phyloP scores from a whole-genome alignment of 1,139 yeast genomes.

The Zygoascus hellenicus region DNA sequence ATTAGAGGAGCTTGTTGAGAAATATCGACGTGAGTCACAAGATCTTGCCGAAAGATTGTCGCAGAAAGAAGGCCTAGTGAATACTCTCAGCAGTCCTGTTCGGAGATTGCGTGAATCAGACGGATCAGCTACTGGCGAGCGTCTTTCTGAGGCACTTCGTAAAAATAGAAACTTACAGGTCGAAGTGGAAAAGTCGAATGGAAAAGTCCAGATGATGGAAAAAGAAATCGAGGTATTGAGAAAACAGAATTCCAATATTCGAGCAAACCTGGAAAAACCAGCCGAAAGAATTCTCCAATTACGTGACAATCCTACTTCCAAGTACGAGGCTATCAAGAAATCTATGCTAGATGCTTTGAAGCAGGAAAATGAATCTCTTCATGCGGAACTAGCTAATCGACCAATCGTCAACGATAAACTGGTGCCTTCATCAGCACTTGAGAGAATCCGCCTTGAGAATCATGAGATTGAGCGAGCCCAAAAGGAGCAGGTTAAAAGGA shows the following conservation, averaged over 20 bases:
- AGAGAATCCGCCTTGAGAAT: conserved; percentile 55
- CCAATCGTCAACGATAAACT: conserved; percentile 16
- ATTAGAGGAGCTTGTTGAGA: conserved; percentile 50
- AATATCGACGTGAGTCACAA: conserved; percentile 51
- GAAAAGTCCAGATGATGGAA: conserved; percentile 20
- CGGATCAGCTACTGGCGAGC: conserved; percentile 31
- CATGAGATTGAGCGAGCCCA: conserved; percentile 45
- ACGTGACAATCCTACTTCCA: conserved; percentile 59
- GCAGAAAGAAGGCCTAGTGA: conserved; percentile 29
- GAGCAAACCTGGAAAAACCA: conserved; percentile 11
- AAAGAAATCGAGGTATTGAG: conserved; percentile 29
- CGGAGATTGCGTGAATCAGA: conserved; percentile 16
- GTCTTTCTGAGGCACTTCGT: conserved; percentile 33
- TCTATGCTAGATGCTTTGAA: conserved; percentile 47
- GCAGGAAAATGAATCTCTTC: conserved; percentile 57
- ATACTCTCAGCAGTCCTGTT: conserved; percentile 24
- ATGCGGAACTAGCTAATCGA: conserved; percentile 24
- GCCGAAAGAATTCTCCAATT: conserved; percentile 52
- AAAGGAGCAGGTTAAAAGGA: conserved; percentile 51
- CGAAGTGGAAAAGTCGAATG: conserved; percentile 23
- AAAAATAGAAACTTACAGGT: conserved; percentile 29
- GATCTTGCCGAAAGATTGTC: conserved; percentile 39
- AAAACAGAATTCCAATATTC: conserved; percentile 19
- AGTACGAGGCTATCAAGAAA: conserved; percentile 59
- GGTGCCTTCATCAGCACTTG: conserved; percentile 62